These are phyloP conservation scores for Quercus suber DNA, from an alignment of 306 rosid genomes.

Conservation along the genomic window DNA sequence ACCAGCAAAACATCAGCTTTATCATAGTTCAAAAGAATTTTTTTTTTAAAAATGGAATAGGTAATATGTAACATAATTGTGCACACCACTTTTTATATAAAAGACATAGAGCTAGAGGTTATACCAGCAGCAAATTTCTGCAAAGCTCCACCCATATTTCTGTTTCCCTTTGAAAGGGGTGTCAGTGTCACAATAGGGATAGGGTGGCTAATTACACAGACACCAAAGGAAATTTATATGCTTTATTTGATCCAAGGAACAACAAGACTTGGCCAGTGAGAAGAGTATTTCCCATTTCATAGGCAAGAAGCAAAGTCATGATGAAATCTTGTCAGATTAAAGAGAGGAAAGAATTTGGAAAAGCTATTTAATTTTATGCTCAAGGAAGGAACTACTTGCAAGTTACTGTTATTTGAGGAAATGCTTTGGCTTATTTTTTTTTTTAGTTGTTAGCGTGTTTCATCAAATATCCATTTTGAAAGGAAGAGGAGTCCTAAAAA, in stretches of 20 bases:
- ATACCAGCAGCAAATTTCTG: slow-evolving; percentile 44
- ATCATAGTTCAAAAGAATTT: no score
- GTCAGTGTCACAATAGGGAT: neutral
- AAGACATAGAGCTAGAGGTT: neutral
- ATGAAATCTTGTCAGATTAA: neutral
- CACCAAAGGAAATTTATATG: slow-evolving; percentile 1
- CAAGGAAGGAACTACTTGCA: neutral
- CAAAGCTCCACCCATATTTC: slow-evolving; percentile 53
- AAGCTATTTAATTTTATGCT: neutral
- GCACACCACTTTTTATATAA: no score
- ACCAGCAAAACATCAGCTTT: no score
- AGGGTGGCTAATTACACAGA: neutral
- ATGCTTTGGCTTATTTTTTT: neutral
- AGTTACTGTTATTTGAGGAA: neutral
- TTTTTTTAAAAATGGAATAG: no score
- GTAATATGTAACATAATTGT: neutral
- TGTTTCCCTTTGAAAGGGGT: neutral
- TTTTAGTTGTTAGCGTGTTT: no score
- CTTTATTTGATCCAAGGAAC: slow-evolving; percentile 18
- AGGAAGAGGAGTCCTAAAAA: no score
- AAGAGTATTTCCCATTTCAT: slow-evolving; percentile 46
- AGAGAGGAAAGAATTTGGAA: neutral
- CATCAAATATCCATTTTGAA: no score
- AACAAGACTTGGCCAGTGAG: slow-evolving; percentile 37
- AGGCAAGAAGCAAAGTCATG: slow-evolving; percentile 31